Conservation (phyloP, 2,329 filamentous ascomycete species). For the Sclerotinia subarctica region DNA sequence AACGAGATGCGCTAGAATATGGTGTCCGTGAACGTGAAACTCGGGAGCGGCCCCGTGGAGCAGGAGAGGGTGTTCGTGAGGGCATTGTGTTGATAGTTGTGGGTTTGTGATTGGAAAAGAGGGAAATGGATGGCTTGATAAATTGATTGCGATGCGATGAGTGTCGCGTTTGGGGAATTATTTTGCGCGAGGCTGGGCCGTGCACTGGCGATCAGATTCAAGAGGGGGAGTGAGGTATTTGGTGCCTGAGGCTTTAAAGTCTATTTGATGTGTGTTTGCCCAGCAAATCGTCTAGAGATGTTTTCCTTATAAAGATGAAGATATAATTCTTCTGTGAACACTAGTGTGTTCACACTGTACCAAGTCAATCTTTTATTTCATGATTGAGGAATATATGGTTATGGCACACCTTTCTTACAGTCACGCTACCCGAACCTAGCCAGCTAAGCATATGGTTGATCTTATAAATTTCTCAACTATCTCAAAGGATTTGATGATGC, state of each 20-base stretch:
- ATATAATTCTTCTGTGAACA: background rate
- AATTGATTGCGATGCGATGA: conserved; percentile 12
- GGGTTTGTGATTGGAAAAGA: background rate
- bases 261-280: background rate
- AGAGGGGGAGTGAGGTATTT: background rate
- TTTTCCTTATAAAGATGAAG: too few relatives aligned
- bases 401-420: background rate
- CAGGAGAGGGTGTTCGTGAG: conserved; percentile 30
- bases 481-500: background rate
- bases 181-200: conserved; percentile 12
- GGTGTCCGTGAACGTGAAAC: conserved; percentile 34
- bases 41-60: conserved; percentile 30
- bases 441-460: background rate
- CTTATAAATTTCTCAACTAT: background rate
- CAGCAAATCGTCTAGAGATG: background rate
- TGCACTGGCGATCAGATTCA: conserved; percentile 1
- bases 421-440: too few relatives aligned
- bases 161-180: conserved; percentile 18
- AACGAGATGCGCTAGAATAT: conserved; percentile 32
- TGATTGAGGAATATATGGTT: background rate
- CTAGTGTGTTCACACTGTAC: background rate
- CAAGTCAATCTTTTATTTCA: background rate
- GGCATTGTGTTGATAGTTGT: conserved; percentile 26
- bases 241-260: background rate
- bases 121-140: conserved; percentile 11